Percentiles rank a stretch among this genome's conserved stretches.
These are phyloP conservation scores for Brachypodium distachyon DNA, from an alignment of 202 grass and related monocot species.

Conservation along the genomic window DNA sequence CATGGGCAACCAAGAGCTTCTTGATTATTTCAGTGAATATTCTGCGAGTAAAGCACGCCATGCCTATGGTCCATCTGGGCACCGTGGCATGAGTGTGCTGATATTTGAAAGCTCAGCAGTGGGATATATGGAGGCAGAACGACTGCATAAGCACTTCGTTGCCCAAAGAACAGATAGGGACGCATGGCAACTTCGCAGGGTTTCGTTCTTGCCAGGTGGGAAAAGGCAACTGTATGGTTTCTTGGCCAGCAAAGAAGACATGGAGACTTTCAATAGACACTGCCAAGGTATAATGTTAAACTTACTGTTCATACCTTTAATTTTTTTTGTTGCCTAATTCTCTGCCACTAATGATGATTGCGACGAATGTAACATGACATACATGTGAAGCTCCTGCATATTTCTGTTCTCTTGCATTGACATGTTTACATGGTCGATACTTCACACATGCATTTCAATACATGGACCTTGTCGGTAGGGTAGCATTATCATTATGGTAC, in stretches of 20 bases:
- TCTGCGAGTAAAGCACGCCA: constrained; percentile 68
- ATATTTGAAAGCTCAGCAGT: constrained; percentile 81
- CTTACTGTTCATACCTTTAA: background rate
- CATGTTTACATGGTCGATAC: background rate
- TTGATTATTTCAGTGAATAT: constrained; percentile 81
- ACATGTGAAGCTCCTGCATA: background rate
- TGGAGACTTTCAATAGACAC: constrained; percentile 75
- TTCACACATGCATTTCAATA: background rate
- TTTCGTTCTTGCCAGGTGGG: constrained; percentile 58
- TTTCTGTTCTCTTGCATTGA: background rate
- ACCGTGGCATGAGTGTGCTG: constrained; percentile 82
- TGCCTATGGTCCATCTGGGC: constrained; percentile 81
- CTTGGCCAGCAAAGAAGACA: constrained; percentile 73
- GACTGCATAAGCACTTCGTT: constrained; percentile 76
- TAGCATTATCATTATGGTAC: background rate
- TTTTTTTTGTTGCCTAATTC: background rate
- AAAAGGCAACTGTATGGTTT: constrained; percentile 80
- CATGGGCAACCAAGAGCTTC: constrained; percentile 94
- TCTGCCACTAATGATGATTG: background rate
- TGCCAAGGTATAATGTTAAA: constrained; percentile 55
- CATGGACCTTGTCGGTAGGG: background rate
- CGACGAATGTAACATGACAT: background rate
- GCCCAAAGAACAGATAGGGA: constrained; percentile 59
- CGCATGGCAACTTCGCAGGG: constrained; percentile 43
- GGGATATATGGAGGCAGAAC: constrained; percentile 83